Base-by-base conservation (phyloP, 371 early-diverging fungal genomes). In the Mucor racemosus region DNA sequence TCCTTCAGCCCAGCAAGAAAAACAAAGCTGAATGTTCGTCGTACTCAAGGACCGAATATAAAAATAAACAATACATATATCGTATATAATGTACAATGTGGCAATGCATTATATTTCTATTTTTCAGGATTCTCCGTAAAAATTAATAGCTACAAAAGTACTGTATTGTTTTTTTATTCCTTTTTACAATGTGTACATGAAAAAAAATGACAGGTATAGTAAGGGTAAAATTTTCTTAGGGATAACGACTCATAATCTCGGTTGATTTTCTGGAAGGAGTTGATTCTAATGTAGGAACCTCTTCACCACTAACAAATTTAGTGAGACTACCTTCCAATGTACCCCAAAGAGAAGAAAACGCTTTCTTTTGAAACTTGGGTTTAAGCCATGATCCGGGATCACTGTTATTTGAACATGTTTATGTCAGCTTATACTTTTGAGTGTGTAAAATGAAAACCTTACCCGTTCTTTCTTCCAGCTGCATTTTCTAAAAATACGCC, bases 271-370 rank as follows among this genome's bases (percentile, higher is more conserved):
- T 64, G 10, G 67, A 53, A 7, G 63, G 33, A 26, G 69, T 64
- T 11, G 77, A 67, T 58, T 84, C 79, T 59, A 80, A 76, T 3
- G 70, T 38, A 11, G 82, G 76, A 9, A 73, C 69, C 56, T 87
- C 85, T 58, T 88, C 89, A 8, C 90, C 90, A 55, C 85, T 85
- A 38, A 90, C 86, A 69, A 94, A 86, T 60, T 88, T 90, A 62
- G 88, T 90, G 54, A 93, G 82, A 17, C 89, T 88, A 42, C 87
- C 86, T 66, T 91, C 93, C 34, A 92, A 69, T 5, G 89, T 83
- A 31, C 84, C 89, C 85, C 87, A 89, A 0, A 92, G 72, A 9
- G 88, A 86, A 55, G 89, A 89, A 15, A 88, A 73, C 17, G 87
- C 81, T 19, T 86, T 86, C 73, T 88, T 87, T 44, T 86, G 71